These are phyloP conservation scores for Ceratocystis lukuohia DNA, from an alignment of 2,329 filamentous ascomycete species.

Conservation along the genomic window DNA sequence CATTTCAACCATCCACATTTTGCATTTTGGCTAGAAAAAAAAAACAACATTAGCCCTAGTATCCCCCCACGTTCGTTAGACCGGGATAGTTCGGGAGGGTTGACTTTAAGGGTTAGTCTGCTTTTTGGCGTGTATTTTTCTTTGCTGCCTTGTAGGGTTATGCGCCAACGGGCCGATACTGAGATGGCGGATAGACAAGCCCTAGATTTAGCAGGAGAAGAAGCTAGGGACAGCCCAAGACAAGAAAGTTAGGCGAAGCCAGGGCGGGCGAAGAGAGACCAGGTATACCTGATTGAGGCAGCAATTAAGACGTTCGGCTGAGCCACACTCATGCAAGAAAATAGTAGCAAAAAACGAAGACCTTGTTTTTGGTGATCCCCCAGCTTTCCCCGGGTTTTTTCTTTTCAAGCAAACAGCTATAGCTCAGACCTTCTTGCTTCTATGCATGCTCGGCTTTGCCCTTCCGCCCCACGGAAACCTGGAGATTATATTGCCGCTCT, in stretches of 20 bases:
- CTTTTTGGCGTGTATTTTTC: background rate
- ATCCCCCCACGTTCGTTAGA: background rate
- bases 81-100: background rate
- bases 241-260: background rate
- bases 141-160: too few species aligned
- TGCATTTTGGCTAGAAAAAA: background rate
- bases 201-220: background rate
- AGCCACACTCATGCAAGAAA: background rate
- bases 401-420: background rate
- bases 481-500: background rate
- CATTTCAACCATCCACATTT: background rate
- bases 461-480: background rate
- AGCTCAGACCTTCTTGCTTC: background rate
- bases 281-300: background rate
- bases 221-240: background rate
- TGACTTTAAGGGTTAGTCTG: background rate
- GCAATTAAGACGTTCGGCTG: background rate
- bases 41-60: background rate
- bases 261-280: background rate
- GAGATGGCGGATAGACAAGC: background rate
- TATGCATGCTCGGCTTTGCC: background rate
- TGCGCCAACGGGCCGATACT: constrained; percentile 1
- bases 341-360: background rate
- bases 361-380: background rate
- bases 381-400: constrained; percentile 5